Conservation (phyloP, 2,329 filamentous ascomycete species). For the Acarospora socialis region DNA sequence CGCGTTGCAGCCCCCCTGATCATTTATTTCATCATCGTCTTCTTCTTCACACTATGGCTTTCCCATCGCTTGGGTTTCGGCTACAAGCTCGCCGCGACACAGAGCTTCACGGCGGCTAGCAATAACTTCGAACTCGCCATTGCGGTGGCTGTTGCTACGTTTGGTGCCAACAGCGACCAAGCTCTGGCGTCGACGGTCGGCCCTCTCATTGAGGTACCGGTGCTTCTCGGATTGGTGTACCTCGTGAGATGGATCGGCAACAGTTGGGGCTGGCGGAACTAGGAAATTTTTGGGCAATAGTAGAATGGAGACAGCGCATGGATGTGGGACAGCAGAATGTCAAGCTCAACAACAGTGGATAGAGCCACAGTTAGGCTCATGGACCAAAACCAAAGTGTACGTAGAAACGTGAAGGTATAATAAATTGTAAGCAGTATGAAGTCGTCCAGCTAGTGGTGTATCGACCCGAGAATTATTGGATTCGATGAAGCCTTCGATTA, state of each 20-base stretch:
- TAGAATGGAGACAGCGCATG: no score
- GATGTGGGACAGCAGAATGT: no score
- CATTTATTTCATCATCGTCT: slow-evolving; percentile 67
- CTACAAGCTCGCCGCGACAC: slow-evolving; percentile 56
- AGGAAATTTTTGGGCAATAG: no score
- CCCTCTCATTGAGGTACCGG: slow-evolving; percentile 74
- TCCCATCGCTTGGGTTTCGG: slow-evolving; percentile 55
- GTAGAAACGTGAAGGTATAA: no score
- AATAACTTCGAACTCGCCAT: slow-evolving; percentile 93
- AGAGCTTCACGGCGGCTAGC: slow-evolving; percentile 79
- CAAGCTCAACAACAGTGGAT: no score
- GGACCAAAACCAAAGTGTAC: no score
- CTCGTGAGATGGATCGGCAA: slow-evolving; percentile 46
- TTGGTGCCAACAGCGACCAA: slow-evolving; percentile 62
- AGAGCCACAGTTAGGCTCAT: no score
- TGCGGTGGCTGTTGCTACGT: slow-evolving; percentile 70
- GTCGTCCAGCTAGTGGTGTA: no score
- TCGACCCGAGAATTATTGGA: no score
- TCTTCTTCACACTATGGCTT: slow-evolving; percentile 51
- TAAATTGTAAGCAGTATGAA: no score
- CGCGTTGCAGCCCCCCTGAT: slow-evolving; percentile 68
- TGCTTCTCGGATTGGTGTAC: slow-evolving; percentile 65
- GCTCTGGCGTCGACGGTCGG: slow-evolving; percentile 73
- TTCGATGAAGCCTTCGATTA: no score
- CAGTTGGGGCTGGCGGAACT: slow-evolving; percentile 44